Evolutionary conservation across 371 early-diverging fungal species (phyloP).

Genomic region (Saksenaea vasiformis): DNA sequence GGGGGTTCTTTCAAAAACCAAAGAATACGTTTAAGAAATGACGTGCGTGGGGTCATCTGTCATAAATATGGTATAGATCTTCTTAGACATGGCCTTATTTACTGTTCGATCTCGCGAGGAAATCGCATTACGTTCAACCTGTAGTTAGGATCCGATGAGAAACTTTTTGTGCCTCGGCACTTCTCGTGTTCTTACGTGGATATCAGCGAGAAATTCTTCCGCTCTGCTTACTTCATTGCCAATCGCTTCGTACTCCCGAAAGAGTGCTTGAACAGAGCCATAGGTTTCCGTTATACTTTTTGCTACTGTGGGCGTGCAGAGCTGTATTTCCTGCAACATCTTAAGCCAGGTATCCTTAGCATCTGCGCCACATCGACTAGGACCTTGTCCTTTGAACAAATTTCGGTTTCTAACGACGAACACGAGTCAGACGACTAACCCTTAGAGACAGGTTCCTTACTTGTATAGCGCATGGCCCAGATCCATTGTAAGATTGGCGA

Average conservation of each 20-base stretch:
- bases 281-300: constrained; percentile 54
- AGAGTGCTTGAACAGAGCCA: constrained; percentile 57
- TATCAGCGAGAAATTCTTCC: constrained; percentile 49
- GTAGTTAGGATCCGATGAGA: not conserved
- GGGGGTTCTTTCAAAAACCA: too few species aligned
- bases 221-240: constrained; percentile 10
- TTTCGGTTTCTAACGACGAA: constrained; percentile 1
- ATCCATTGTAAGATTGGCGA: constrained; percentile 61
- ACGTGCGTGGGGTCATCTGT: constrained; percentile 45
- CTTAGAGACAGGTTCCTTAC: constrained; percentile 29
- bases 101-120: constrained; percentile 33
- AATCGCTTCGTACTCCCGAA: constrained; percentile 51
- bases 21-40: constrained; percentile 20
- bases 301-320: constrained; percentile 61
- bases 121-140: constrained; percentile 38
- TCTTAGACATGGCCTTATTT: constrained; percentile 54
- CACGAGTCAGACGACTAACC: not conserved
- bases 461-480: constrained; percentile 61
- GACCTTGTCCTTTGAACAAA: constrained; percentile 7
- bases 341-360: constrained; percentile 60
- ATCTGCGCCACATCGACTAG: constrained; percentile 40
- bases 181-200: constrained; percentile 56
- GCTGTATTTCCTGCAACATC: constrained; percentile 69
- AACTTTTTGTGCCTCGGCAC: not conserved
- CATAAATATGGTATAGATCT: constrained; percentile 57